Evolutionary conservation across 345 rosid genomes (phyloP).

Genomic region (Salix caprea): DNA sequence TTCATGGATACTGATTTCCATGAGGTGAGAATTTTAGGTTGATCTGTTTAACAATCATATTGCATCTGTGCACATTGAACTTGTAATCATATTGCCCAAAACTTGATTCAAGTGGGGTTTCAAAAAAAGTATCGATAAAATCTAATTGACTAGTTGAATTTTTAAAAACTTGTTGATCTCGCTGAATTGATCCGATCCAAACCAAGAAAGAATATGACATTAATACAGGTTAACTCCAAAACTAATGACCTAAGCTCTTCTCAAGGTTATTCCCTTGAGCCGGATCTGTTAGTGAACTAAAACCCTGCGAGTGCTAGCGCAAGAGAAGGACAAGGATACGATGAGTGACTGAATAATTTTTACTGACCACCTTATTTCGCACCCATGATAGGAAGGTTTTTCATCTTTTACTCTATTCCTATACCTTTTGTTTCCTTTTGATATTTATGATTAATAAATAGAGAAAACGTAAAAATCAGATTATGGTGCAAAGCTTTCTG

Average conservation of each 20-base stretch:
- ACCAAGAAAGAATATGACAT: no score
- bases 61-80: neutral
- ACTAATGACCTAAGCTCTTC: no score
- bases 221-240: no score
- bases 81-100: neutral
- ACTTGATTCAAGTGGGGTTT: no score
- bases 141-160: no score
- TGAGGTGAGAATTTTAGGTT: neutral
- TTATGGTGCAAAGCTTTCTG: neutral
- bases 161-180: no score
- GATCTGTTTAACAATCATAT: neutral
- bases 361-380: neutral
- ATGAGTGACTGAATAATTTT: neutral
- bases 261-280: no score
- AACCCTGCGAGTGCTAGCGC: no score
- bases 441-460: neutral
- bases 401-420: neutral
- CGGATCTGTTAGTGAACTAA: no score
- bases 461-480: neutral
- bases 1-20: neutral
- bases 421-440: neutral
- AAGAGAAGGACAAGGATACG: no score
- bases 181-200: no score
- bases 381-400: neutral
- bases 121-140: no score